Percentiles rank a stretch among this genome's conserved stretches.
phyloP scores from a whole-genome alignment of 192 early-diverging fungal species.

The Umbelopsis sp. region DNA sequence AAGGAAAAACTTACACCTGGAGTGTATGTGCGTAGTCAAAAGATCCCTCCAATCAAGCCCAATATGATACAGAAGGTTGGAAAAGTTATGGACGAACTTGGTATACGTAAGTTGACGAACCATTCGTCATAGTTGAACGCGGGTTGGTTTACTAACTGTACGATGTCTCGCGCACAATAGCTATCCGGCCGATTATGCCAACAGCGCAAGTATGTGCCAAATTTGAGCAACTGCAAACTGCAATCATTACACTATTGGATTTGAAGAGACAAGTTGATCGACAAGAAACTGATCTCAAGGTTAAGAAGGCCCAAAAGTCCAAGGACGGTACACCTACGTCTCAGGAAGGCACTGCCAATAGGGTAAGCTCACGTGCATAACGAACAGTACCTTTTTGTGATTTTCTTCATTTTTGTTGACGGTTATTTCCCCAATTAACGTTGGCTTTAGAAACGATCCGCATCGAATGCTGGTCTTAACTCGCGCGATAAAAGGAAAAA shows the following conservation, averaged over 20 bases:
- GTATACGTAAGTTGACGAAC: constrained; percentile 42
- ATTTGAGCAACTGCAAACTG: constrained; percentile 76
- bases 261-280: constrained; percentile 77
- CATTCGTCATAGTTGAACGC: neutral
- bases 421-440: neutral
- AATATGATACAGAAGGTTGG: constrained; percentile 48
- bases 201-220: constrained; percentile 78
- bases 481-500: constrained; percentile 17
- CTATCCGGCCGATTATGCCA: constrained; percentile 77
- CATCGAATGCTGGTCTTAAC: constrained; percentile 13
- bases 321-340: constrained; percentile 13
- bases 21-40: constrained; percentile 63
- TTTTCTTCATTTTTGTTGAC: constrained; percentile 15
- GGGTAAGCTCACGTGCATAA: constrained; percentile 12
- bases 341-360: neutral
- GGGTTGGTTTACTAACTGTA: neutral
- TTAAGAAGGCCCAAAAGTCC: constrained; percentile 19
- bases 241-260: constrained; percentile 78
- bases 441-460: constrained; percentile 18
- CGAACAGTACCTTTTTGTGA: too few species aligned
- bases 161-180: constrained; percentile 2
- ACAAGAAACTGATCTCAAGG: constrained; percentile 20
- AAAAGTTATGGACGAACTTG: constrained; percentile 60
- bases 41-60: constrained; percentile 55
- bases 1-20: constrained; percentile 63